Base-by-base conservation (phyloP, 1,284 basidiomycete species). In the Cronartium quercuum region DNA sequence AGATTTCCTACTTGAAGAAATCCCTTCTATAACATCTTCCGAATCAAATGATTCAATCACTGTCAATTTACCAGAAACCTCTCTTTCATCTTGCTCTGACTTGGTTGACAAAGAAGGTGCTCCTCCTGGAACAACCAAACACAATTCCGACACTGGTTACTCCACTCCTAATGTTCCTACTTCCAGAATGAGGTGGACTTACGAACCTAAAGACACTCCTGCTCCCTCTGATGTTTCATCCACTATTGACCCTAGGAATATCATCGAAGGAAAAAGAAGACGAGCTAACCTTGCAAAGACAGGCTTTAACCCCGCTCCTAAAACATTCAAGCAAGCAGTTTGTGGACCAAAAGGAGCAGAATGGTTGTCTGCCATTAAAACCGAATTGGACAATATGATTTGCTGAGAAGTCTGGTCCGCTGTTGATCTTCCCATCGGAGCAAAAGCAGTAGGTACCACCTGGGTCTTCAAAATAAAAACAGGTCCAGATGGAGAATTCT, bases 381-480 rank as follows among this genome's bases (percentile, higher is more conserved):
- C 55, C 3, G 60, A 63, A 61, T 35, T 68, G 6, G 29, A 18
- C 1, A 68, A 61, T 37, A 68, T 68, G 15, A 40, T 15, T 6
- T 24, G 29, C 6, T 38, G 58, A 29, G 21, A 47, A 6, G 57
- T 69, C 12, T 69, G 58, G 68, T 6, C 9, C 6, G 29, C 35
- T 6, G 4, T 37, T 2, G 35, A 37, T n/a, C 2, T 34, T 12
- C 6, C 24, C 1, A 12, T 6, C 3, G 58, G 42, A 3, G 1
- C 2, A 4, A 62, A 44, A 18, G 24, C 58, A 9, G 24, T 70
- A 9, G 60, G 60, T 15, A 70, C 68, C 5, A 38, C 29, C 9
- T 69, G 68, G 68, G 68, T 69, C 3, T 58, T 58, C 55, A 38
- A 55, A 55, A 29, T 10, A 34, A 67, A 67, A 18, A 24, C 35